Base-by-base conservation (phyloP, 306 rosid genomes). In the Rosa chinensis region DNA sequence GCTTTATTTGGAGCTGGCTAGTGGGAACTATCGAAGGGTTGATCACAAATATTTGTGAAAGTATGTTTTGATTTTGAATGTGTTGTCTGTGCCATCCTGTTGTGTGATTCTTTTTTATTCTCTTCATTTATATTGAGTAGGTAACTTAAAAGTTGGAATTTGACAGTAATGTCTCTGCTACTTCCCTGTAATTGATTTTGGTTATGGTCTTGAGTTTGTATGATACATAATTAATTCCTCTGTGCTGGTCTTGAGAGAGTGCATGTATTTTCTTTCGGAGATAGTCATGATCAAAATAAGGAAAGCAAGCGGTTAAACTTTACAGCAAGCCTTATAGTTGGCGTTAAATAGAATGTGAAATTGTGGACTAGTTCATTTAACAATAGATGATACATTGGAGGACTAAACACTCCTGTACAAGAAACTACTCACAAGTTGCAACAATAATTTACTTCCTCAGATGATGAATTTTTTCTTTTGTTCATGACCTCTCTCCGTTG, bases 11-110 rank as follows among this genome's bases (percentile, higher is more conserved):
- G 99, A 95, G 89, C 89, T 95, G 82, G 79, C 83, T 35, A 89
- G 92, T 74, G 92, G 92, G 82, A 89, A 95, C 99, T 44, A 87
- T 95, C 76, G 98, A 95, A 89, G 99, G 99, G 76, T 87, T 95
- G 79, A 83, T 89, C 68, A 79, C 84, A 39, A 79, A 85, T 66
- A 81, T 89, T 50, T 76, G 89, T 73, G 90, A 89, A 83, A 89
- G 92, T 89, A 80, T 87, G 97, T 83, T 20, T n/a, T 73, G 23
- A 28, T 48, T 58, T 44, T 17, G 71, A 42, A 20, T 32, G 35
- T 16, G 43, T 37, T 4, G 21, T 58, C 47, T 42, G 66, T 72
- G 6, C 66, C 52, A 14, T 53, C 20, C 35, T 43, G 8, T 2
- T 68, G 25, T 10, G 8, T 32, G 56, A 48, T 81, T 20, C 17